phyloP scores from a whole-genome alignment of 2,329 filamentous ascomycete species.

The Cytospora paraplurivora region DNA sequence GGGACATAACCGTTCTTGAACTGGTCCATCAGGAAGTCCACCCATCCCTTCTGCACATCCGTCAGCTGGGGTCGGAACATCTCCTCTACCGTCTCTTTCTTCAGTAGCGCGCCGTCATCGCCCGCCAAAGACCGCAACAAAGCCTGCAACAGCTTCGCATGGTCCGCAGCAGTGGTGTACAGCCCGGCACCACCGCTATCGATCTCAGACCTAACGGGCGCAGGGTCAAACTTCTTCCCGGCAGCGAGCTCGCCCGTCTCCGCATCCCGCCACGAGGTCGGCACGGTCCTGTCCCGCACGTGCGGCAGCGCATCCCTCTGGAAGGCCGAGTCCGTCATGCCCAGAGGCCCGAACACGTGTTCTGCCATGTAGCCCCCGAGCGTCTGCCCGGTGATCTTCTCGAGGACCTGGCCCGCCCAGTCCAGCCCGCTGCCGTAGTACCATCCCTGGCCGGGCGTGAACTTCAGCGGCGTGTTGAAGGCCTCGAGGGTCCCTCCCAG shows the following conservation, averaged over 20 bases:
- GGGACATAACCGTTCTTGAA: slow-evolving; percentile 38
- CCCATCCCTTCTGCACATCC: slow-evolving; percentile 34
- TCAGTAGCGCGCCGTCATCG: slow-evolving; percentile 36
- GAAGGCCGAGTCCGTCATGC: slow-evolving; percentile 43
- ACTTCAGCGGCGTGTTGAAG: slow-evolving; percentile 47
- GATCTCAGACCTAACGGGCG: slow-evolving; percentile 38
- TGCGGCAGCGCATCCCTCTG: slow-evolving; percentile 27
- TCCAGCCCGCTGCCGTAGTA: slow-evolving; percentile 50
- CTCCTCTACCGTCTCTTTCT: slow-evolving; percentile 35
- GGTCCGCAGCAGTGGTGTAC: slow-evolving; percentile 46
- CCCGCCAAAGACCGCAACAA: slow-evolving; percentile 34
- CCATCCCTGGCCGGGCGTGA: slow-evolving; percentile 51
- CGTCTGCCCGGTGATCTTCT: slow-evolving; percentile 41
- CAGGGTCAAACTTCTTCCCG: slow-evolving; percentile 17
- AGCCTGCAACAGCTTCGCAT: slow-evolving; percentile 40
- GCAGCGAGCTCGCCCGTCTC: slow-evolving; percentile 22
- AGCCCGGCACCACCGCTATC: slow-evolving; percentile 49
- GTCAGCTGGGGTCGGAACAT: slow-evolving; percentile 48
- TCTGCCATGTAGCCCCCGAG: slow-evolving; percentile 43
- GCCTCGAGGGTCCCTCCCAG: slow-evolving; percentile 40
- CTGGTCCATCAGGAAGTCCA: slow-evolving; percentile 29
- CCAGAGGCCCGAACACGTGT: slow-evolving; percentile 42
- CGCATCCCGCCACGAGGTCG: slow-evolving; percentile 25
- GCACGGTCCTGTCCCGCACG: slow-evolving; percentile 25
- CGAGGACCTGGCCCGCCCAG: slow-evolving; percentile 50